These are phyloP conservation scores for Pinguiococcus pyrenoidosus DNA, from an alignment of 108 stramenopile species.

Conservation along the genomic window DNA sequence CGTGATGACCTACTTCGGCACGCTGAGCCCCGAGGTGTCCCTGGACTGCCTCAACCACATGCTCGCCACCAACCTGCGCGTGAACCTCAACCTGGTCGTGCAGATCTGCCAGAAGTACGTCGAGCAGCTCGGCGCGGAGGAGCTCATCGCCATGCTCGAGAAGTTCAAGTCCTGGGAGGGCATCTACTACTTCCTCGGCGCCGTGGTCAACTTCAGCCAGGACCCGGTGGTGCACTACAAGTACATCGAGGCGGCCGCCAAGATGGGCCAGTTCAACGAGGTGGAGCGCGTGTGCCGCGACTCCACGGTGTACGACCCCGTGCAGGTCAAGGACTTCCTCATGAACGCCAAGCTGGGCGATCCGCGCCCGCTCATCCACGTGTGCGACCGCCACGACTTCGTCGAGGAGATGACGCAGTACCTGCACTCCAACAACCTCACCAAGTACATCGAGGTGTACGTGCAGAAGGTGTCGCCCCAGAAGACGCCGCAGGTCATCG, in stretches of 20 bases:
- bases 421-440: conserved; percentile 90
- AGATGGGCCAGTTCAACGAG: conserved; percentile 42
- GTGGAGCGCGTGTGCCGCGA: conserved; percentile 97
- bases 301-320: conserved; percentile 89
- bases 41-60: conserved; percentile 87
- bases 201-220: conserved; percentile 91
- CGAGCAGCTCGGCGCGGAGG: conserved; percentile 86
- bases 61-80: conserved; percentile 62
- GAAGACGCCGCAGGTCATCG: conserved; percentile 96
- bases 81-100: conserved; percentile 80
- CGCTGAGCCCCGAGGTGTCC: conserved; percentile 77
- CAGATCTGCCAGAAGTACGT: conserved; percentile 96
- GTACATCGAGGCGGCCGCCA: conserved; percentile 59
- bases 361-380: conserved; percentile 97
- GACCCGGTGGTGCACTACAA: conserved; percentile 96
- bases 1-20: conserved; percentile 88
- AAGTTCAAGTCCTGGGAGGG: conserved; percentile 78
- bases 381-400: conserved; percentile 97
- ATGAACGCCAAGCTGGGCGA: conserved; percentile 97
- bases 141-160: conserved; percentile 89
- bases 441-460: conserved; percentile 99
- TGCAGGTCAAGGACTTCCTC: conserved; percentile 84
- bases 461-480: conserved; percentile 90
- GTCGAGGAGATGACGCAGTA: conserved; percentile 97
- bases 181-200: conserved; percentile 75